Evolutionary conservation across 2,329 filamentous ascomycete genomes (phyloP), one percentile per base, ranked within the genome.

Genomic region (Aspergillus terreus): DNA sequence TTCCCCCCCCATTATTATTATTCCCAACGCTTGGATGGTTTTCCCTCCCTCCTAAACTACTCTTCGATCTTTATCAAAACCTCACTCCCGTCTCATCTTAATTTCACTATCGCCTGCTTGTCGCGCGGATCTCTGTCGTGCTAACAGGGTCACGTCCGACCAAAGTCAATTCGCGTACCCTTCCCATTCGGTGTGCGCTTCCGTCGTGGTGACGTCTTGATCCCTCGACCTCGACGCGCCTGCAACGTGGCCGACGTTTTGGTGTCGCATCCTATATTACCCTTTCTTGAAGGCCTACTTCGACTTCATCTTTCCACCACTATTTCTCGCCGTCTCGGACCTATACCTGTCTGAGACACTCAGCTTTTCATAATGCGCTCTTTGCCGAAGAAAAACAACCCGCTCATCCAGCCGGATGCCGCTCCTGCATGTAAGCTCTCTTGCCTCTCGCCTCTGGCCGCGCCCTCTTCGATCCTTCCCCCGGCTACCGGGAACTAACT

Each of bases 381-480:
- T 51, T 66, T 79, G 45, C 76, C 76, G 4, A 71, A 71, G 55
- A 72, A 65, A 57, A 66, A 67, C 48, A 79, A 79, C 61, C 76
- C 76, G 48, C 69, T 75, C 40, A 68, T 79, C 58, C 63, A 70
- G 38, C 60, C 70, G 14, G 71, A 76, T 47, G 61, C 60, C 43
- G 70, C 75, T 51, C 76, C 76, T 53, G 53, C 67, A 40, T 74
- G 76, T 78, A 73, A 71, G 76, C 71, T 49, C 47, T 35, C 47
- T 43, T 51, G 35, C 17, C 49, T 44, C 51, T 45, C 44, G 52
- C 51, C 57, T 42, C 49, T 54, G 47, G 54, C 62, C 55, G 56
- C 49, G 42, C 15, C 27, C 19, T 40, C 23, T 17, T 49, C 17
- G 33, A 23, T 46, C 49, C 51, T 32, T 47, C 30, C 42, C 32